phyloP scores from a whole-genome alignment of 805 yeast species.

The Candida morakotiae region DNA sequence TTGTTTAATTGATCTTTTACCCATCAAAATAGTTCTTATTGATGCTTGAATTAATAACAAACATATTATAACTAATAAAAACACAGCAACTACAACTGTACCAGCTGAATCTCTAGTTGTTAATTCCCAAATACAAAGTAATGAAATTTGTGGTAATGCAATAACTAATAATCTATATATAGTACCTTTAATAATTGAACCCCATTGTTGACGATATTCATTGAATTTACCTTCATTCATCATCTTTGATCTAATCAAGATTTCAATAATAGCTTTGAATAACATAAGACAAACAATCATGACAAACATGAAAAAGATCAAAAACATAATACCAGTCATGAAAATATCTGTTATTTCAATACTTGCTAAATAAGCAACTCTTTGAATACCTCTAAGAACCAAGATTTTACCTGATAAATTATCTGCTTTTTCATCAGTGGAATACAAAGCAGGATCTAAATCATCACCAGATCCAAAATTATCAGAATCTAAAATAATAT shows the following conservation, averaged over 20 bases:
- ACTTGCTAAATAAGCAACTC: slow-evolving; percentile 80
- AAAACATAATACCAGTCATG: slow-evolving; percentile 81
- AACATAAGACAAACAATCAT: slow-evolving; percentile 51
- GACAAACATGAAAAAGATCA: slow-evolving; percentile 69
- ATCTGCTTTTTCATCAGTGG: slow-evolving; percentile 65
- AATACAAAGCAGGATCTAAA: slow-evolving; percentile 49
- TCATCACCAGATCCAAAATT: slow-evolving; percentile 41
- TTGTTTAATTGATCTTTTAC: slow-evolving; percentile 62
- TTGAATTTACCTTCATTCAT: slow-evolving; percentile 63
- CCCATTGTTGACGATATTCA: slow-evolving; percentile 82
- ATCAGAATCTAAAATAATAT: slow-evolving; percentile 38
- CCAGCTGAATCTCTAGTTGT: slow-evolving; percentile 82
- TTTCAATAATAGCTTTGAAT: slow-evolving; percentile 69
- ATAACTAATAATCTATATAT: slow-evolving; percentile 77
- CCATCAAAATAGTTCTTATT: slow-evolving; percentile 66
- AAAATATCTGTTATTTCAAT: slow-evolving; percentile 86
- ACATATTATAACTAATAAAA: slow-evolving; percentile 55
- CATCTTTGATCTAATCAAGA: slow-evolving; percentile 51
- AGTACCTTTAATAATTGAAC: slow-evolving; percentile 80
- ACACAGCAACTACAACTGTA: slow-evolving; percentile 71
- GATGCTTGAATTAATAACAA: slow-evolving; percentile 71
- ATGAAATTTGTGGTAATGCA: slow-evolving; percentile 82
- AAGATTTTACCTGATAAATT: slow-evolving; percentile 64
- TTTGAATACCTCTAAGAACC: slow-evolving; percentile 84
- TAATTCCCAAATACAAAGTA: slow-evolving; percentile 87